phyloP scores from a whole-genome alignment of 176 grass and related monocot species.

The Oryza longistaminata region DNA sequence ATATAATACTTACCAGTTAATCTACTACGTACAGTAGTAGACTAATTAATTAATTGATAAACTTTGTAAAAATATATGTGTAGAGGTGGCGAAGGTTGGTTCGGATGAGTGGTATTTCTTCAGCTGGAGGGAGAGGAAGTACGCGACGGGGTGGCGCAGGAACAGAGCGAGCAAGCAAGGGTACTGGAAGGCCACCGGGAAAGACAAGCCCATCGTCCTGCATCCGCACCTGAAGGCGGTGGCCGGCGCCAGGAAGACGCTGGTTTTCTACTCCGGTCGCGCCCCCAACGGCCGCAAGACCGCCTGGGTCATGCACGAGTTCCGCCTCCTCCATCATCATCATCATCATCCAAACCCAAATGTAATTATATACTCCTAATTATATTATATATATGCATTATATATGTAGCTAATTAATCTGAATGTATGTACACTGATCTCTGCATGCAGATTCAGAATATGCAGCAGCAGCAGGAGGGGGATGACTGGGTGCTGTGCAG shows the following conservation, averaged over 20 bases:
- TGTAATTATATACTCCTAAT: neutral
- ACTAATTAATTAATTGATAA: no score
- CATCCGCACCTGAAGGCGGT: neutral
- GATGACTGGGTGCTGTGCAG: conserved; percentile 55
- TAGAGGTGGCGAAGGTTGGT: conserved; percentile 37
- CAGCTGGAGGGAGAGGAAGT: conserved; percentile 41
- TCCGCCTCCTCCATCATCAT: conserved; percentile 12
- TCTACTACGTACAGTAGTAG: no score
- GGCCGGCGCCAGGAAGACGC: conserved; percentile 47
- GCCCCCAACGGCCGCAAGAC: conserved; percentile 39
- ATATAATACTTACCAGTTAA: no score
- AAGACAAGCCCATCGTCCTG: conserved; percentile 25
- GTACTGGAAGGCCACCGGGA: conserved; percentile 57
- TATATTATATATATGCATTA: neutral
- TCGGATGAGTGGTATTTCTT: conserved; percentile 56
- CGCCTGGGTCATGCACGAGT: conserved; percentile 58
- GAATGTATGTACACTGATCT: no score
- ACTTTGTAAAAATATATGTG: neutral
- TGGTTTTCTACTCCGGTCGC: conserved; percentile 52
- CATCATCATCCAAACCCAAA: neutral
- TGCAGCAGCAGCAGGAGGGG: neutral
- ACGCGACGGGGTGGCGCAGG: conserved; percentile 32
- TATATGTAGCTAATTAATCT: neutral
- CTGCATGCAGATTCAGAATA: neutral
- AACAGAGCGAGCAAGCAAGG: conserved; percentile 50